Base-by-base conservation (phyloP, 768 basidiomycete species). In the Boletus edulis region DNA sequence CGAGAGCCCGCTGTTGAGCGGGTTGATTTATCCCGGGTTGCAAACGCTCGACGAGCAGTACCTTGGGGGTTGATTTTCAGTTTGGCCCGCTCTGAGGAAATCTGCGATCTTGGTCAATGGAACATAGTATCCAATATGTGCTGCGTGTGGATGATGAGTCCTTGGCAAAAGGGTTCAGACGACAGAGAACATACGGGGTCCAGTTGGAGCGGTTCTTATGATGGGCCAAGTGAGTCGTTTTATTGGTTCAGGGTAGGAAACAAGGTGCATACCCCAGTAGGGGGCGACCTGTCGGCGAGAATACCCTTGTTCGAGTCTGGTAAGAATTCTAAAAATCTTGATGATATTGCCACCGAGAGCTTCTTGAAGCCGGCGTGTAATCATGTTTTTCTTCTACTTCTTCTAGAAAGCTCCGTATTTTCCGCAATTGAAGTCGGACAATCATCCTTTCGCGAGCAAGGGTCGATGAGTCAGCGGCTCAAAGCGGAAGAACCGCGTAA, bases 141-240 rank as follows among this genome's bases (percentile, higher is more conserved):
- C 22, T 22, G 22, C 22, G 22, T 22, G 22, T 22, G 22, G 22
- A 22, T 22, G 22, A 22, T 3, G 22, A 22, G 22, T 22, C 22
- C 22, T 2, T 22, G 22, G 22, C 22, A 22, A 22, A 22, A 22
- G 22, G 22, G 22, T 3, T 22, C 22, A 22, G 22, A 22, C 22
- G 22, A 22, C 22, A 22, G 22, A 22, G 22, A 22, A 22, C 22
- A 22, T 22, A 22, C 22, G 22, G 76, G 93, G 75, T 62, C 96
- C 96, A 9, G 96, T 98, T 1, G 94, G 86, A 18, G 97, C 93
- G 18, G 91, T 88, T 47, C 96, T 96, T 97, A 63, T 62, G 7
- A 53, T 20, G 37, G 58, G 32, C 40, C 34, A 13, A 37, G n/a
- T 13, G 2, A 51, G 15, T 52, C 18, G 22, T 40, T 45, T 24